Evolutionary conservation across 805 yeast genomes (phyloP).

Genomic region (Saturnispora zaruensis): DNA sequence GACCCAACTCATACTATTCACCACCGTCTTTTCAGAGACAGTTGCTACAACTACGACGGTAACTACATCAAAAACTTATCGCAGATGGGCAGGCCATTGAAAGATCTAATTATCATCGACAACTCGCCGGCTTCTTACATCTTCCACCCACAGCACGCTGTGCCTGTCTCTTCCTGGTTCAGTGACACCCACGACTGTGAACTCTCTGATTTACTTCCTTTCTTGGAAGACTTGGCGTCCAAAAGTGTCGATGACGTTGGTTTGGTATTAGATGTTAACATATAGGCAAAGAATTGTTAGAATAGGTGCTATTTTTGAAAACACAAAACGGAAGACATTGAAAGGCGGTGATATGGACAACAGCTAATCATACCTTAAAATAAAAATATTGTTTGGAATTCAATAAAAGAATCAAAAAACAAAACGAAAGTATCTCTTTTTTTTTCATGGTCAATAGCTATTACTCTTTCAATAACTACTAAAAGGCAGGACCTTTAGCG

Average conservation of each 20-base stretch:
- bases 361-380: neutral
- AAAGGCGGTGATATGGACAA: no score
- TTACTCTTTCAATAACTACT: neutral
- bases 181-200: constrained; percentile 97
- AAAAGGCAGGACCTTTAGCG: neutral
- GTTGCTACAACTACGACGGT: constrained; percentile 90
- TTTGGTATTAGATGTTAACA: constrained; percentile 69
- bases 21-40: constrained; percentile 88
- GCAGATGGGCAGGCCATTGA: constrained; percentile 87
- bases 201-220: constrained; percentile 81
- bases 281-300: constrained; percentile 28
- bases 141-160: constrained; percentile 95
- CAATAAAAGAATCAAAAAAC: neutral
- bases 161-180: constrained; percentile 97
- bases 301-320: no score
- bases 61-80: constrained; percentile 90
- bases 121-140: constrained; percentile 98
- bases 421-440: neutral
- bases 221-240: constrained; percentile 74
- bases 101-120: constrained; percentile 82
- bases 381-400: neutral
- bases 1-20: constrained; percentile 72
- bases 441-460: neutral
- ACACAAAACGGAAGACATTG: no score
- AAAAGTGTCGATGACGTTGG: constrained; percentile 76